These are phyloP conservation scores for Aspergillus luchuensis DNA, from an alignment of 2,329 filamentous ascomycete genomes.

Conservation along the genomic window DNA sequence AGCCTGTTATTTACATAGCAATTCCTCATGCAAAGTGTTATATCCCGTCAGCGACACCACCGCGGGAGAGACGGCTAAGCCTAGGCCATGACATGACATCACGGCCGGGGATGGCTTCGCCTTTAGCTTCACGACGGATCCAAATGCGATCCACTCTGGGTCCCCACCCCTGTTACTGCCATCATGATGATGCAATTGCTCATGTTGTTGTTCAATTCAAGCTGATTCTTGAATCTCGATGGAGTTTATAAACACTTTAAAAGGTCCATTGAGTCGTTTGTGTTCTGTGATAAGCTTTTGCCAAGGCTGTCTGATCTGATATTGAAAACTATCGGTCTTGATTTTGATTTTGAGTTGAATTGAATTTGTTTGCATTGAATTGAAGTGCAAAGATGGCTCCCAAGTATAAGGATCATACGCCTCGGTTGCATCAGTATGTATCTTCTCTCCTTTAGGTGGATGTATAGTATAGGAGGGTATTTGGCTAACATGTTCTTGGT, in stretches of 20 bases:
- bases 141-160: not conserved
- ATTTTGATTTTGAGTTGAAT: too few relatives aligned
- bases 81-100: not conserved
- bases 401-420: not conserved
- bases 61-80: not conserved
- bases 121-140: not conserved
- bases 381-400: not conserved
- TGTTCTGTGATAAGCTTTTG: not conserved
- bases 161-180: not conserved
- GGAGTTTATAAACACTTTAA: not conserved
- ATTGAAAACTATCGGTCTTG: too few relatives aligned
- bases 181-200: slow-evolving; percentile 3
- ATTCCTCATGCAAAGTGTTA: too few relatives aligned
- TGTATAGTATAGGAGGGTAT: too few relatives aligned
- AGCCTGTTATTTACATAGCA: too few relatives aligned
- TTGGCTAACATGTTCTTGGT: not conserved
- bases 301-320: not conserved
- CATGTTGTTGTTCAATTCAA: not conserved
- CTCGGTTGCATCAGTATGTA: not conserved
- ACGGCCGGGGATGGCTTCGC: not conserved
- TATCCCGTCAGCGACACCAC: too few relatives aligned
- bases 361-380: not conserved
- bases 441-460: not conserved
- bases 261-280: not conserved
- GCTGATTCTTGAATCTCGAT: too few relatives aligned